Base-by-base conservation (phyloP, 345 rosid species). In the Mangifera indica region DNA sequence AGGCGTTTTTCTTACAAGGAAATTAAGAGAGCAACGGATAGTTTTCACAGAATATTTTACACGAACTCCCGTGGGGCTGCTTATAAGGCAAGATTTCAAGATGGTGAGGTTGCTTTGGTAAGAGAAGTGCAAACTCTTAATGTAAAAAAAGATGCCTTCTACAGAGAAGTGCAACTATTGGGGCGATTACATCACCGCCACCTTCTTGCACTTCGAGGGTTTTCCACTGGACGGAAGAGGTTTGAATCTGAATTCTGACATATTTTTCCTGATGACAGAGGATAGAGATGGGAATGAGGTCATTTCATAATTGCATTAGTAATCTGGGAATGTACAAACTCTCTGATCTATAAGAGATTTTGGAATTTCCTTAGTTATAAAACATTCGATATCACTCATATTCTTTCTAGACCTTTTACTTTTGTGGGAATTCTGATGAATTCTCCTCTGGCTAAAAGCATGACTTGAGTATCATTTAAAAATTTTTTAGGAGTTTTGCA, bases 181-280 rank as follows among this genome's bases (percentile, higher is more conserved):
- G 93, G 87, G 54, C 87, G 88, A 29, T 81, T 95, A 84, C 98
- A 91, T 72, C 99, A 95, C 72, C 98, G 98, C 66, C 96, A 95
- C 76, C 83, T 95, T 79, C 97, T 95, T 77, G 79, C 97, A 6
- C 97, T 95, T 49, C 81, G 62, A 10, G 99, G 99, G 3, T 95
- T 90, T 79, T 89, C 87, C 74, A 71, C 73, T 3, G 99, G 93
- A 34, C 84, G 58, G 70, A 92, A 86, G 74, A 88, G 96, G 98
- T 92, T 45, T 51, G 34, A 9, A 40, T 73, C 20, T 37, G 46
- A 21, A 34, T 40, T 32, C 26, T 69, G 13, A 10, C 7, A 42
- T 48, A 37, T 57, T 46, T 74, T 66, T 22, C 2, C 58, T 48
- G 13, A 13, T 21, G 49, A 34, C 53, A 32, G 11, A 21, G 12